These are phyloP conservation scores for Diaporthe humulicola DNA, from an alignment of 2,329 filamentous ascomycete genomes.

Conservation along the genomic window DNA sequence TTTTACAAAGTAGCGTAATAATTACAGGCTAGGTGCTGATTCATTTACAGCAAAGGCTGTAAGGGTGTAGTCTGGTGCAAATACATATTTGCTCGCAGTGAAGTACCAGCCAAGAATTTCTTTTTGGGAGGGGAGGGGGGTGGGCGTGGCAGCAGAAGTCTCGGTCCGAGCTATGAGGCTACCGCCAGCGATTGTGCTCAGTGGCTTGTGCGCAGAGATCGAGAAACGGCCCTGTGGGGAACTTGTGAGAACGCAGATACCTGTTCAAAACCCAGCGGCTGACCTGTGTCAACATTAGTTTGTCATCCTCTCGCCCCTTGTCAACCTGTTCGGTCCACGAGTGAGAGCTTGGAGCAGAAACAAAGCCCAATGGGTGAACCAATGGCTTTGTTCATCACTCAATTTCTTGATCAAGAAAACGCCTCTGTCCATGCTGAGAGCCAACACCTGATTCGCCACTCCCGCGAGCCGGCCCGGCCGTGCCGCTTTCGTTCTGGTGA, in stretches of 20 bases:
- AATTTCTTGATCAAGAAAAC: conserved; percentile 30
- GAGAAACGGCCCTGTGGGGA: not conserved
- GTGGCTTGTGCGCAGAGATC: not conserved
- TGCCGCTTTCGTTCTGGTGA: conserved; percentile 34
- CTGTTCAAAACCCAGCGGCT: not conserved
- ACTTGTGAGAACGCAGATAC: not conserved
- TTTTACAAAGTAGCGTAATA: not conserved
- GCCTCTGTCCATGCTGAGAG: conserved; percentile 21
- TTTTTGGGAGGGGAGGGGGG: too few relatives aligned
- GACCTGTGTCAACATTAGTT: not conserved
- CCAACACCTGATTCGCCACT: conserved; percentile 32
- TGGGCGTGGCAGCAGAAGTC: too few relatives aligned
- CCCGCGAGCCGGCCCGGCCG: not conserved
- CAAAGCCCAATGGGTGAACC: not conserved
- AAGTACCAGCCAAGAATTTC: not conserved
- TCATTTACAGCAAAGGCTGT: not conserved
- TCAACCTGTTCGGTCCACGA: not conserved
- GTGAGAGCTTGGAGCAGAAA: not conserved
- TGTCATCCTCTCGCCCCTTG: too few relatives aligned
- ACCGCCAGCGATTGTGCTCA: not conserved
- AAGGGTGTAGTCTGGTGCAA: not conserved
- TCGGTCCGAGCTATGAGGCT: not conserved
- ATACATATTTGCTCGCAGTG: not conserved
- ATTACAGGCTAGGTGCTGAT: not conserved
- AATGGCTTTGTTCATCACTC: not conserved